A percentile compares a stretch with the other conserved stretches of the same genome.
Conservation (phyloP, 371 early-diverging fungal genomes). For the Zopfochytrium polystomum region DNA sequence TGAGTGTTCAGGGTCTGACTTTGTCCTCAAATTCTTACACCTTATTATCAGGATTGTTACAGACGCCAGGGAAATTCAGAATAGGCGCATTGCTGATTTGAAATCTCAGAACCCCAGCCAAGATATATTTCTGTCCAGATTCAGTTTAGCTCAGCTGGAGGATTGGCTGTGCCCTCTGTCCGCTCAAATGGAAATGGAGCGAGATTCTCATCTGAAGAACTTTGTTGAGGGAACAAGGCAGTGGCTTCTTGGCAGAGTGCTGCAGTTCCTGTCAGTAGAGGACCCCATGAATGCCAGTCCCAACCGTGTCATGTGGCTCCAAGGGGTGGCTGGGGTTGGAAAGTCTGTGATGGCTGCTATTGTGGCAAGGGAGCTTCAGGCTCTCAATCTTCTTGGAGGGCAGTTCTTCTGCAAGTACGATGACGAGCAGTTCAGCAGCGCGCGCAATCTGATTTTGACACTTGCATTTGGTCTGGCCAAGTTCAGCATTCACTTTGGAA, state of each 20-base stretch:
- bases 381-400: background rate
- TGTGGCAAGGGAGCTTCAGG: background rate
- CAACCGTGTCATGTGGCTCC: conserved; percentile 1
- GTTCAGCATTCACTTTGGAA: conserved; percentile 14
- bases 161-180: conserved; percentile 11
- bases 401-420: conserved; percentile 17
- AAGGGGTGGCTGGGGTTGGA: conserved; percentile 14
- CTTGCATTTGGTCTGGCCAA: conserved; percentile 19
- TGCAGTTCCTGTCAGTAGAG: conserved; percentile 1
- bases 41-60: background rate
- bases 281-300: background rate
- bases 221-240: conserved; percentile 14
- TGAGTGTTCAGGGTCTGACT: conserved; percentile 1
- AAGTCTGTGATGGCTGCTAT: conserved; percentile 11
- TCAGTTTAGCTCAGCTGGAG: background rate
- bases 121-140: background rate
- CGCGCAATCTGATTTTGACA: conserved; percentile 15
- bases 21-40: background rate
- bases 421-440: conserved; percentile 5
- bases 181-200: conserved; percentile 7
- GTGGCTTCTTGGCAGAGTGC: conserved; percentile 15
- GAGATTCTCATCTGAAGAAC: background rate
- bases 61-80: conserved; percentile 1
- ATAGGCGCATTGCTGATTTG: background rate
- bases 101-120: background rate